phyloP scores from a whole-genome alignment of 345 rosid species.

The Acer yangbiense region DNA sequence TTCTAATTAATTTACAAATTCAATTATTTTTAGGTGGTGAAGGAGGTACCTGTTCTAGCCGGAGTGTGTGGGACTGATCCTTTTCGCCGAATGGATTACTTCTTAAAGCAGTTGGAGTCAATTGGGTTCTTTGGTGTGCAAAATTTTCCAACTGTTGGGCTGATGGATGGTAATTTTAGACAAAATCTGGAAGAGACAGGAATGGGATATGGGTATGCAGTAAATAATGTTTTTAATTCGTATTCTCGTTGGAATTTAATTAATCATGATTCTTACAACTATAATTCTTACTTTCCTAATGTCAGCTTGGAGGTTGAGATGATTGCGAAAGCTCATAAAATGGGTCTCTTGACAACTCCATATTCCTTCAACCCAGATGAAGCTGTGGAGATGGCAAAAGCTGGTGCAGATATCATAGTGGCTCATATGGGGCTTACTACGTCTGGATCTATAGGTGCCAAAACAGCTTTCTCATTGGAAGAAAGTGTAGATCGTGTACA shows the following conservation, averaged over 20 bases:
- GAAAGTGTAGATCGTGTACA: slow-evolving; percentile 77
- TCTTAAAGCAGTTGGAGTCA: slow-evolving; percentile 83
- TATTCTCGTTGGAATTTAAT: slow-evolving; percentile 3
- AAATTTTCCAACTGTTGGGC: slow-evolving; percentile 97
- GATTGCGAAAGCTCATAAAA: slow-evolving; percentile 78
- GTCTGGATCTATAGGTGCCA: slow-evolving; percentile 88
- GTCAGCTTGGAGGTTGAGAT: slow-evolving; percentile 84
- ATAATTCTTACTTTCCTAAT: slow-evolving; percentile 9
- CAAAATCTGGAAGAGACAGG: slow-evolving; percentile 97
- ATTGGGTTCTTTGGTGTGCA: slow-evolving; percentile 90
- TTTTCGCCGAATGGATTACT: slow-evolving; percentile 83
- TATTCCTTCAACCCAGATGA: slow-evolving; percentile 78
- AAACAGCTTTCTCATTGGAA: slow-evolving; percentile 75
- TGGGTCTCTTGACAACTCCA: slow-evolving; percentile 93
- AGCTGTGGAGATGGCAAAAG: slow-evolving; percentile 86
- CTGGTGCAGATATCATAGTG: slow-evolving; percentile 92
- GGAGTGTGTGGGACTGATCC: slow-evolving; percentile 97
- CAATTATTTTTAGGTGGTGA: slow-evolving; percentile 62
- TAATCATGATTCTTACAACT: slow-evolving; percentile 1
- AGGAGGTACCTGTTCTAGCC: slow-evolving; percentile 87
- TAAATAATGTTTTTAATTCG: slow-evolving; percentile 13
- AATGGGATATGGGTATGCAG: slow-evolving; percentile 89
- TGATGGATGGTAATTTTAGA: slow-evolving; percentile 92
- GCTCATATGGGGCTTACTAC: slow-evolving; percentile 98
- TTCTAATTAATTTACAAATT: slow-evolving; percentile 6